Conservation (phyloP, 1,284 basidiomycete genomes). For the Agaricales sp. region DNA sequence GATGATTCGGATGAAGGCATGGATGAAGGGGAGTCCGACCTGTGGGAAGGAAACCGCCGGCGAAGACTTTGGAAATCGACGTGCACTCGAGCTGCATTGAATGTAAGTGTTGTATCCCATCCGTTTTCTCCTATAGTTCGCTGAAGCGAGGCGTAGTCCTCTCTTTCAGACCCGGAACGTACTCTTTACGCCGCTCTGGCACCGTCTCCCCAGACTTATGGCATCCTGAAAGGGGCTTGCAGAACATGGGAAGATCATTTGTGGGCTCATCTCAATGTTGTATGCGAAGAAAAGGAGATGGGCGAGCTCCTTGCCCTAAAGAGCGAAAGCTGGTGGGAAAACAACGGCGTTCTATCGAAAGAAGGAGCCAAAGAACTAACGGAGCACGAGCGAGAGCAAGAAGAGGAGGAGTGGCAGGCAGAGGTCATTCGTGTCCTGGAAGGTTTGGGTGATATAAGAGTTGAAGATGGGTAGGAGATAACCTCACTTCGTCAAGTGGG, state of each 20-base stretch:
- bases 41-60: conserved; percentile 63
- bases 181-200: conserved; percentile 83
- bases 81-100: conserved; percentile 71
- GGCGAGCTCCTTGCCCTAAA: conserved; percentile 41
- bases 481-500: conserved; percentile 5
- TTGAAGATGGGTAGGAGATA: conserved; percentile 46
- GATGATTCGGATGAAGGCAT: neutral
- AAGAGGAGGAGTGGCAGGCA: conserved; percentile 52
- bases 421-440: conserved; percentile 47
- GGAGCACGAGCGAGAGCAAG: conserved; percentile 28
- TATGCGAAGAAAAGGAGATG: conserved; percentile 76
- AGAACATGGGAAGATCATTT: conserved; percentile 91
- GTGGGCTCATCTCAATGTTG: conserved; percentile 84
- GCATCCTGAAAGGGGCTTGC: conserved; percentile 70
- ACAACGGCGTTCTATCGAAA: conserved; percentile 31
- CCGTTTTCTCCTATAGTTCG: neutral
- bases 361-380: conserved; percentile 21
- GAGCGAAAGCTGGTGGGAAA: conserved; percentile 57
- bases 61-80: conserved; percentile 79
- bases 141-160: too few species aligned
- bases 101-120: conserved; percentile 36
- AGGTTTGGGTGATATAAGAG: conserved; percentile 36
- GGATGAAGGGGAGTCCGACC: conserved; percentile 17
- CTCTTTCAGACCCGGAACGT: conserved; percentile 68
- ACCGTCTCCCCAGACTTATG: conserved; percentile 67